phyloP scores from a whole-genome alignment of 2,329 filamentous ascomycete species.

The Aspergillus phoenicis region DNA sequence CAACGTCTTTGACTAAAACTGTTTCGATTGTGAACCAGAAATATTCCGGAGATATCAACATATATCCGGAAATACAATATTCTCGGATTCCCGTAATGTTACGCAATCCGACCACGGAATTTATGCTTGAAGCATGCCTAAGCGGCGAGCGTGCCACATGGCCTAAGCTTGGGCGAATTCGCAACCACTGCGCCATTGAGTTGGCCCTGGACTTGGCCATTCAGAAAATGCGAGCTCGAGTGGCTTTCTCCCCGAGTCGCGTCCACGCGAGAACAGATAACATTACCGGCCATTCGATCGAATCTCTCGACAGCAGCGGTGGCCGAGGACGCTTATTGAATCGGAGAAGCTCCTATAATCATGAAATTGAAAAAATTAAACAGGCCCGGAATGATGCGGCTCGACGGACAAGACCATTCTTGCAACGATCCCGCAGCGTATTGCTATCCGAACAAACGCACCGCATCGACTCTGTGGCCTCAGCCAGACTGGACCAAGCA shows the following conservation, averaged over 20 bases:
- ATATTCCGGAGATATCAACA: slow-evolving; percentile 94
- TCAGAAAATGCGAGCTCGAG: slow-evolving; percentile 43
- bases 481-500: neutral
- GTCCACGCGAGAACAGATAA: slow-evolving; percentile 25
- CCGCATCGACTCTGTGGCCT: slow-evolving; percentile 8
- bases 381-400: slow-evolving; percentile 7
- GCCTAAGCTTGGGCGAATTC: slow-evolving; percentile 83
- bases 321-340: slow-evolving; percentile 26
- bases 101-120: slow-evolving; percentile 80
- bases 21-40: slow-evolving; percentile 83
- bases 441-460: slow-evolving; percentile 21
- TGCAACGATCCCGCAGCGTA: slow-evolving; percentile 25
- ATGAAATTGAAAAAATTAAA: slow-evolving; percentile 30
- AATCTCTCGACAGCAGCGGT: slow-evolving; percentile 27
- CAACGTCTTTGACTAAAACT: slow-evolving; percentile 75
- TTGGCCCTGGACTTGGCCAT: slow-evolving; percentile 63
- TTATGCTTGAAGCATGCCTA: slow-evolving; percentile 78
- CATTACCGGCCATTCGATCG: slow-evolving; percentile 18
- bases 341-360: slow-evolving; percentile 36
- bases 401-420: slow-evolving; percentile 11
- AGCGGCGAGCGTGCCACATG: slow-evolving; percentile 85
- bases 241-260: slow-evolving; percentile 37
- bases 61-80: slow-evolving; percentile 76
- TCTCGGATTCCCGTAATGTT: slow-evolving; percentile 75
- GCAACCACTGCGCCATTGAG: slow-evolving; percentile 87